phyloP scores from a whole-genome alignment of 106 monocot species.

The Dioscorea dumetorum region DNA sequence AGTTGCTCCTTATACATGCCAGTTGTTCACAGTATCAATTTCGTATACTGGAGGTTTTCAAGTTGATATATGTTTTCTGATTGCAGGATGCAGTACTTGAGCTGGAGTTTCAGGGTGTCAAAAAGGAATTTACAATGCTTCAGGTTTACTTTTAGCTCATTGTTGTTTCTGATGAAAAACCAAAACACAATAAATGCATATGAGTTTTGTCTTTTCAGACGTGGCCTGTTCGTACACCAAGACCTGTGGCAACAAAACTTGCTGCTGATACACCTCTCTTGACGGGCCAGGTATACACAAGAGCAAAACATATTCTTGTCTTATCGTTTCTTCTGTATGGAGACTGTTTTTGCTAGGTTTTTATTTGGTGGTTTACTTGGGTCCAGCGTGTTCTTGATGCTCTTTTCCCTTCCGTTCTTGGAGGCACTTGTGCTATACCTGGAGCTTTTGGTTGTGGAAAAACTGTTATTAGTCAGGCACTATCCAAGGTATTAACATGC shows the following conservation, averaged over 20 bases:
- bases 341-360: not conserved
- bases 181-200: no score
- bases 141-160: conserved; percentile 41
- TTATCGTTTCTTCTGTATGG: not conserved
- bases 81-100: conserved; percentile 92
- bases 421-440: conserved; percentile 99
- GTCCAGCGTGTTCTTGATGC: conserved; percentile 98
- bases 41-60: not conserved
- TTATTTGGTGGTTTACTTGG: not conserved
- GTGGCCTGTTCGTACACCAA: conserved; percentile 96
- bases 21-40: no score
- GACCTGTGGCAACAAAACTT: conserved; percentile 91
- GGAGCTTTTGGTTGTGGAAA: conserved; percentile 99
- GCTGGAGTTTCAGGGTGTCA: conserved; percentile 95
- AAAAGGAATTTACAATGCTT: conserved; percentile 86
- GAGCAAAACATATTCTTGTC: no score
- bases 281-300: conserved; percentile 78
- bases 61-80: not conserved
- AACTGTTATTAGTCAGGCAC: conserved; percentile 99
- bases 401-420: conserved; percentile 95
- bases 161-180: not conserved
- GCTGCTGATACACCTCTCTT: conserved; percentile 98
- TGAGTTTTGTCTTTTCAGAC: conserved; percentile 34
- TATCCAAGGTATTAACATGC: conserved; percentile 68
- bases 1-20: not conserved